Percentiles rank a stretch among this genome's conserved stretches.
phyloP scores from a whole-genome alignment of 2,329 filamentous ascomycete species.

The Zymoseptoria tritici region DNA sequence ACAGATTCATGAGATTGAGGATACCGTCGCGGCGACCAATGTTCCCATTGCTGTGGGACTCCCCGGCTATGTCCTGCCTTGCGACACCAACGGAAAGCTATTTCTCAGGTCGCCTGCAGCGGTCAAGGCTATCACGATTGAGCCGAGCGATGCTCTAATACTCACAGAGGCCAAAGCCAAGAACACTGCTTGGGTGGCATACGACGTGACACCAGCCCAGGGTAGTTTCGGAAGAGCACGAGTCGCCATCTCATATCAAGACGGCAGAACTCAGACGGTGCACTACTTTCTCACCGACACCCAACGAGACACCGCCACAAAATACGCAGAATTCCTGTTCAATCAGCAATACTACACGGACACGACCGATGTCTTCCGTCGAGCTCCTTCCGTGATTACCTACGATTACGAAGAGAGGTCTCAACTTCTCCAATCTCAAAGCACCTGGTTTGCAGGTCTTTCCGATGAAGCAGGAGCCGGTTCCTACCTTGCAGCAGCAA shows the following conservation, averaged over 20 bases:
- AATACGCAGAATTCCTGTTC: slow-evolving; percentile 49
- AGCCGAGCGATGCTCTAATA: slow-evolving; percentile 34
- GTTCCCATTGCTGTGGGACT: slow-evolving; percentile 47
- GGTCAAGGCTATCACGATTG: slow-evolving; percentile 35
- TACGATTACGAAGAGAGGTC: slow-evolving; percentile 40
- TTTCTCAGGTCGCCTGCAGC: slow-evolving; percentile 37
- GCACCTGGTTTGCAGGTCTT: slow-evolving; percentile 53
- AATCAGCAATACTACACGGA: slow-evolving; percentile 48
- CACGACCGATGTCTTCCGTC: slow-evolving; percentile 46
- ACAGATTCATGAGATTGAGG: slow-evolving; percentile 43
- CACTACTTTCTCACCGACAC: slow-evolving; percentile 51
- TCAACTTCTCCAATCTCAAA: slow-evolving; percentile 38
- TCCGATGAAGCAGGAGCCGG: slow-evolving; percentile 55
- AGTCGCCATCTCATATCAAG: slow-evolving; percentile 42
- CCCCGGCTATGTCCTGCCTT: slow-evolving; percentile 49
- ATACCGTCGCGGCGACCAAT: slow-evolving; percentile 36
- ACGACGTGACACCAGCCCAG: slow-evolving; percentile 38
- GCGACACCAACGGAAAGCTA: slow-evolving; percentile 41
- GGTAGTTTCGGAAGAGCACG: slow-evolving; percentile 45
- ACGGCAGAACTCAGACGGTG: slow-evolving; percentile 45
- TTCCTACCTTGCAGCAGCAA: slow-evolving; percentile 47
- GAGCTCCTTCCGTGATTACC: slow-evolving; percentile 49
- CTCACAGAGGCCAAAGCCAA: slow-evolving; percentile 26
- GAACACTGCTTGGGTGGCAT: slow-evolving; percentile 23
- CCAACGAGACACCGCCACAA: slow-evolving; percentile 36